Base-by-base conservation (phyloP, 2,329 filamentous ascomycete species). In the Dactylonectria macrodidyma region DNA sequence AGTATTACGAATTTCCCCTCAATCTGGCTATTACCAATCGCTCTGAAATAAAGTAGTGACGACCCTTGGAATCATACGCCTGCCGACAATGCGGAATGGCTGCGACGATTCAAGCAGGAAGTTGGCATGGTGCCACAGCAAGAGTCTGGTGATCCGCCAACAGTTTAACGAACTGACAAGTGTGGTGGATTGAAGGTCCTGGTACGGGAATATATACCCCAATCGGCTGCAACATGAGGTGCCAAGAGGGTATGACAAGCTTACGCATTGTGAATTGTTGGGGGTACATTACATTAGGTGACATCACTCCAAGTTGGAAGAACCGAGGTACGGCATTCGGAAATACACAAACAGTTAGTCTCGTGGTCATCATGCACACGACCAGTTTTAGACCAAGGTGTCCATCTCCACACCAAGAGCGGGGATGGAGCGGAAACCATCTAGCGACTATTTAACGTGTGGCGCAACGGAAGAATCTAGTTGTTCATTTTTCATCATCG, bases 11-110 rank as follows among this genome's bases (percentile, higher is more conserved):
- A 41, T 41, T 19, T 19, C 1, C 14, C 14, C 12, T n/a, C 6
- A 41, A 11, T 2, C 16, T 1, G 0, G 12, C 3, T 0, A 26
- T 3, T 8, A 12, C 3, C 7, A 16, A 1, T 30, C 7, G 26
- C 26, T 11, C 48, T 59, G 33, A 72, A 46, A 2, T 11, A n/a
- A 14, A 1, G 1, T 58, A 87, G 86, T 61, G 88, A 89, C 59
- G 87, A 89, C 68, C 86, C 86, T 3, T 88, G 87, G 84, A 89
- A 89, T 71, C 85, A 87, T 70, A 89, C 87, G 0, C 83, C 86
- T 0, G 88, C 87, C 3, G 87, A 89, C 70, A 88, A 89, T 62
- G 81, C 80, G 1, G 87, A 89, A 71, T 89, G 88, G 88, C 77
- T 90, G 2, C 81, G 83, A 36, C 83, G 86, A 38, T 89, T 90